These are phyloP conservation scores for Pyracantha coccinea DNA, from an alignment of 331 rosid species.

Conservation along the genomic window DNA sequence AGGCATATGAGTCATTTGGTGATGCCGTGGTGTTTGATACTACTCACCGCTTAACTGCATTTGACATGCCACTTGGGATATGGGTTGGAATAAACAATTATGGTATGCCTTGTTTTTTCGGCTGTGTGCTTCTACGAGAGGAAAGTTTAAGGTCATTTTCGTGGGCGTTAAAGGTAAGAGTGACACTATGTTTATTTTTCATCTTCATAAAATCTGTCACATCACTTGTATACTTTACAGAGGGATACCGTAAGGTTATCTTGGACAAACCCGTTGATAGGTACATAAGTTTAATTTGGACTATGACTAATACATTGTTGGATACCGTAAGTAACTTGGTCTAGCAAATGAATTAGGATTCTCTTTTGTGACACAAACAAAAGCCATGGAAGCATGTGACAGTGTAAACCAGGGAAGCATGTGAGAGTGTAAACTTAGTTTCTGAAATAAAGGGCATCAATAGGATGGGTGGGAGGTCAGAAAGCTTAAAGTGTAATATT, in stretches of 20 bases:
- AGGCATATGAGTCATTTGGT: constrained; percentile 75
- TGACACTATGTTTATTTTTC: constrained; percentile 2
- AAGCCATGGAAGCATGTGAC: neutral
- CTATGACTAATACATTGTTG: neutral
- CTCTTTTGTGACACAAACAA: neutral
- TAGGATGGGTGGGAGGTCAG: neutral
- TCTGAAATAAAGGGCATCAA: neutral
- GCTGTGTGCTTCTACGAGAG: constrained; percentile 81
- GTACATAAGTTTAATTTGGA: too few relatives aligned
- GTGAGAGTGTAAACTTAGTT: neutral
- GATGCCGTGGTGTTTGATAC: constrained; percentile 94
- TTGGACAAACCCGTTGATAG: neutral
- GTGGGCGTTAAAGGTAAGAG: constrained; percentile 85
- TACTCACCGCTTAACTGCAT: constrained; percentile 81
- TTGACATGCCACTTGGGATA: constrained; percentile 92
- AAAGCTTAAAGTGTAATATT: neutral
- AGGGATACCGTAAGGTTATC: neutral
- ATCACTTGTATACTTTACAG: constrained; percentile 3
- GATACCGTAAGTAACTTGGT: neutral
- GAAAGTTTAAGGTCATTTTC: constrained; percentile 73
- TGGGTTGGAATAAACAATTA: constrained; percentile 96
- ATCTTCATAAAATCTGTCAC: constrained; percentile 1
- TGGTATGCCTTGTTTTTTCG: constrained; percentile 98
- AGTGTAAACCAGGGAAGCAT: neutral
- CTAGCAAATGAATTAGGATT: neutral